phyloP scores from a whole-genome alignment of 257 asterid genomes.

The Henckelia pumila region DNA sequence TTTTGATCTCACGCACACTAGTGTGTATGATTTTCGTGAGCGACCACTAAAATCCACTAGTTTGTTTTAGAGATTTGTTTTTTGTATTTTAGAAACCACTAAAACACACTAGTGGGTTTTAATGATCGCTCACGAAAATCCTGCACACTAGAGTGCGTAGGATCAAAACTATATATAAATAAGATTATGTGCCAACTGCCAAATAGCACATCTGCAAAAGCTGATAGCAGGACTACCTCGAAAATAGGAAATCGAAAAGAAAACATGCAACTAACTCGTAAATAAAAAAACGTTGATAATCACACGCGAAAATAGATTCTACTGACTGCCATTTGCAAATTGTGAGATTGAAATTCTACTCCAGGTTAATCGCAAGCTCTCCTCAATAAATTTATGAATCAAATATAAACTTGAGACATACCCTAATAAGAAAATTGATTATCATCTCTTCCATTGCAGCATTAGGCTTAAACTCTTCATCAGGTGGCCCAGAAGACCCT shows the following conservation, averaged over 20 bases:
- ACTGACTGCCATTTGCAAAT: not conserved
- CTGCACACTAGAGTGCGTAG: too few species aligned
- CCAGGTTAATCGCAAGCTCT: not conserved
- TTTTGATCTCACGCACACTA: too few species aligned
- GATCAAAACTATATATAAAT: too few species aligned
- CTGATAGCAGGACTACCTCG: conserved; percentile 6
- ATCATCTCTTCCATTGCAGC: conserved; percentile 99
- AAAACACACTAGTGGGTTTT: too few species aligned
- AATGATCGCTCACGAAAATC: too few species aligned
- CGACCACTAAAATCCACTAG: too few species aligned
- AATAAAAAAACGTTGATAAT: too few species aligned
- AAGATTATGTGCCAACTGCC: not conserved
- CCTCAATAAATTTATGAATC: conserved; percentile 4
- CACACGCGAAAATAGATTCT: not conserved
- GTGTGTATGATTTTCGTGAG: too few species aligned
- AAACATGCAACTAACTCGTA: too few species aligned
- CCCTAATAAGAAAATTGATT: conserved; percentile 94
- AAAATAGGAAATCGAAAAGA: not conserved
- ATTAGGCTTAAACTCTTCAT: conserved; percentile 99
- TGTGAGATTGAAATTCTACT: too few species aligned
- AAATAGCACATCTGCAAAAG: not conserved
- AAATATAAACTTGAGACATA: conserved; percentile 40
- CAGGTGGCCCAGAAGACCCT: conserved; percentile 92
- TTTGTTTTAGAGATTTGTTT: too few species aligned
- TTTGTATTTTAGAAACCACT: too few species aligned